These are phyloP conservation scores for Xylona heveae DNA, from an alignment of 495 filamentous ascomycete species.

Conservation along the genomic window DNA sequence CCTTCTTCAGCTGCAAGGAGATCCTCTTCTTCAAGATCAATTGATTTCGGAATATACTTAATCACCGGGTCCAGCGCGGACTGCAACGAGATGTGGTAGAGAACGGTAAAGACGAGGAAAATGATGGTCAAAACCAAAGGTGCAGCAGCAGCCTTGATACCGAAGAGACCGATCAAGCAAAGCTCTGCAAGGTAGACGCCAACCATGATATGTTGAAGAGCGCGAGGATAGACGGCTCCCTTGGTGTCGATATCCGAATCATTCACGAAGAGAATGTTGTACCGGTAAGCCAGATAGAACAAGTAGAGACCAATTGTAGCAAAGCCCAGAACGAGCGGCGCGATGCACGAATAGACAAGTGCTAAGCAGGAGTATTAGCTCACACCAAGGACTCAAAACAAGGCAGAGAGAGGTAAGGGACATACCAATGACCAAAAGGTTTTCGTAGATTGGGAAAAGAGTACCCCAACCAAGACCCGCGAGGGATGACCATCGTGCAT, in stretches of 20 bases:
- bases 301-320: slow-evolving; percentile 62
- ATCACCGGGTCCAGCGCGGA: slow-evolving; percentile 58
- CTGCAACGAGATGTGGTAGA: slow-evolving; percentile 74
- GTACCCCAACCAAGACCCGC: slow-evolving; percentile 65
- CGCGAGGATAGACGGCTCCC: slow-evolving; percentile 67
- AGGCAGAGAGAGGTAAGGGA: slow-evolving; percentile 1
- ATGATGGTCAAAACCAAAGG: slow-evolving; percentile 69
- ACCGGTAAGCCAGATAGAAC: slow-evolving; percentile 86
- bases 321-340: slow-evolving; percentile 76
- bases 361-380: slow-evolving; percentile 18
- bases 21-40: slow-evolving; percentile 41
- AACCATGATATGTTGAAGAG: slow-evolving; percentile 77
- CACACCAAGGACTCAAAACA: neutral
- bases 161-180: slow-evolving; percentile 84
- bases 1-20: slow-evolving; percentile 27
- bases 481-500: slow-evolving; percentile 41
- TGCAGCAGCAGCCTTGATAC: slow-evolving; percentile 43
- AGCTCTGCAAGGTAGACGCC: slow-evolving; percentile 71
- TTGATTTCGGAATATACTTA: slow-evolving; percentile 53
- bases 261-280: slow-evolving; percentile 86
- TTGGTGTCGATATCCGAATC: slow-evolving; percentile 76
- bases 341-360: slow-evolving; percentile 77
- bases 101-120: slow-evolving; percentile 55
- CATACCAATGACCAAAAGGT: slow-evolving; percentile 54
- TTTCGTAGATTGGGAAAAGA: slow-evolving; percentile 67